A percentile compares a stretch with the other conserved stretches of the same genome.
phyloP scores from a whole-genome alignment of 495 filamentous ascomycete species.

The Saxophila tyrrhenica region DNA sequence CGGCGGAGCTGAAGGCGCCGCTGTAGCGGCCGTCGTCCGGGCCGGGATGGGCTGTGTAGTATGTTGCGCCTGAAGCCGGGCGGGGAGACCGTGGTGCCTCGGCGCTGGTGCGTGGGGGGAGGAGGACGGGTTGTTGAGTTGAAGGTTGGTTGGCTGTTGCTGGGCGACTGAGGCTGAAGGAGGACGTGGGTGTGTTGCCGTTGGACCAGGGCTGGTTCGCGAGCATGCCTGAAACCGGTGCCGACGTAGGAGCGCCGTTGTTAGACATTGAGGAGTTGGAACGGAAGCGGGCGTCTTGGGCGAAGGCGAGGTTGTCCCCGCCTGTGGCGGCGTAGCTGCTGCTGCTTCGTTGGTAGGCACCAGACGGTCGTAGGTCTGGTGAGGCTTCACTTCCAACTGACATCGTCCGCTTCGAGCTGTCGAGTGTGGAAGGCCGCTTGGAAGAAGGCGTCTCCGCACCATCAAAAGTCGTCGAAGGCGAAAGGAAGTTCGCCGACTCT shows the following conservation, averaged over 20 bases:
- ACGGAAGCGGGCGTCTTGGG: constrained; percentile 4
- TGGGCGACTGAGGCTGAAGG: constrained; percentile 13
- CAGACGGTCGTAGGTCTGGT: constrained; percentile 7
- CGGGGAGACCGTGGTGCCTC: constrained; percentile 2
- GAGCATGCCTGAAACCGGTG: constrained; percentile 2
- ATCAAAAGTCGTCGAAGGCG: constrained; percentile 36
- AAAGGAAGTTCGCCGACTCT: constrained; percentile 44
- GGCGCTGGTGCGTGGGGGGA: neutral
- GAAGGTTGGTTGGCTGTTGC: constrained; percentile 10
- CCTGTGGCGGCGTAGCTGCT: constrained; percentile 2
- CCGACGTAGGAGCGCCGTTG: neutral
- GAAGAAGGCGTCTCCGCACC: constrained; percentile 21
- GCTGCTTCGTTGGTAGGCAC: constrained; percentile 2
- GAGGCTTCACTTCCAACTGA: constrained; percentile 27
- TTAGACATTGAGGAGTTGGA: constrained; percentile 14
- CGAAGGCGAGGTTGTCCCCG: neutral
- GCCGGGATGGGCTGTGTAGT: constrained; percentile 13
- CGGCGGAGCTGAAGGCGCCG: constrained; percentile 27
- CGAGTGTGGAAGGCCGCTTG: constrained; percentile 24
- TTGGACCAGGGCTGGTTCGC: constrained; percentile 10
- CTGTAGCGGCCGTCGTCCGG: constrained; percentile 14
- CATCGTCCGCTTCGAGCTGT: constrained; percentile 22
- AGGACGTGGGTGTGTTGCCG: constrained; percentile 4
- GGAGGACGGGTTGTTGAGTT: neutral
- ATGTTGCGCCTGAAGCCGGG: constrained; percentile 7